Percentiles rank a stretch among this genome's conserved stretches.
phyloP scores from a whole-genome alignment of 768 basidiomycete species.

The Lentinula guzmanii region DNA sequence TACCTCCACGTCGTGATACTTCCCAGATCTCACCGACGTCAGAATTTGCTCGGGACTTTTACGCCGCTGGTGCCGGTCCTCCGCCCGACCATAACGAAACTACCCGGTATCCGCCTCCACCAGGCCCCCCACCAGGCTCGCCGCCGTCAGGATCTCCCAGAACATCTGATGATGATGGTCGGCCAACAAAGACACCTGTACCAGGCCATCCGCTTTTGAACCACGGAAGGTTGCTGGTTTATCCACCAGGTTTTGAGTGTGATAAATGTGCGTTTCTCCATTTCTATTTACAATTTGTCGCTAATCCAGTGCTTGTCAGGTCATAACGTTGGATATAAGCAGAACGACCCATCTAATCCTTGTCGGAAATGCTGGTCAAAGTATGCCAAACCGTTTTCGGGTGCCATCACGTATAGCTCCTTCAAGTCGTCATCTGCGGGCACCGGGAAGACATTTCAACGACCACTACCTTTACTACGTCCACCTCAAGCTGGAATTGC shows the following conservation, averaged over 20 bases:
- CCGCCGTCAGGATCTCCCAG: slow-evolving; percentile 13
- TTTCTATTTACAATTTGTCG: slow-evolving; percentile 5
- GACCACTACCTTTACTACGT: slow-evolving; percentile 26
- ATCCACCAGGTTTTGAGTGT: slow-evolving; percentile 59
- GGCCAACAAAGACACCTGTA: slow-evolving; percentile 56
- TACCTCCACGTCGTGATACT: slow-evolving; percentile 15
- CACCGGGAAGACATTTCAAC: slow-evolving; percentile 24
- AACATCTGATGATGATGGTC: slow-evolving; percentile 39
- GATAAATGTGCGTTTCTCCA: slow-evolving; percentile 50
- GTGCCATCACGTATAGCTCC: slow-evolving; percentile 50
- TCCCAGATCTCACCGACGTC: slow-evolving; percentile 23
- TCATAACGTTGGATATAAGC: slow-evolving; percentile 70
- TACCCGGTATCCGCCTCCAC: slow-evolving; percentile 24
- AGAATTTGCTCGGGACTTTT: slow-evolving; percentile 62
- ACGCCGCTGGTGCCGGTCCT: slow-evolving; percentile 36
- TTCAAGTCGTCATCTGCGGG: slow-evolving; percentile 13
- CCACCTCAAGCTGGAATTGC: slow-evolving; percentile 15
- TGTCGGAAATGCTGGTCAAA: slow-evolving; percentile 74
- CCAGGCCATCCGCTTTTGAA: slow-evolving; percentile 65
- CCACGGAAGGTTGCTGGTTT: slow-evolving; percentile 59
- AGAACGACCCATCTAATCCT: slow-evolving; percentile 57
- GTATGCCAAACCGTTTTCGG: slow-evolving; percentile 54
- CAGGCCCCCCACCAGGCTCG: slow-evolving; percentile 19
- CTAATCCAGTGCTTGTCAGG: slow-evolving; percentile 34
- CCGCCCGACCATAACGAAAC: slow-evolving; percentile 4